Evolutionary conservation across 192 early-diverging fungal genomes (phyloP).

Genomic region (Mortierella hygrophila): DNA sequence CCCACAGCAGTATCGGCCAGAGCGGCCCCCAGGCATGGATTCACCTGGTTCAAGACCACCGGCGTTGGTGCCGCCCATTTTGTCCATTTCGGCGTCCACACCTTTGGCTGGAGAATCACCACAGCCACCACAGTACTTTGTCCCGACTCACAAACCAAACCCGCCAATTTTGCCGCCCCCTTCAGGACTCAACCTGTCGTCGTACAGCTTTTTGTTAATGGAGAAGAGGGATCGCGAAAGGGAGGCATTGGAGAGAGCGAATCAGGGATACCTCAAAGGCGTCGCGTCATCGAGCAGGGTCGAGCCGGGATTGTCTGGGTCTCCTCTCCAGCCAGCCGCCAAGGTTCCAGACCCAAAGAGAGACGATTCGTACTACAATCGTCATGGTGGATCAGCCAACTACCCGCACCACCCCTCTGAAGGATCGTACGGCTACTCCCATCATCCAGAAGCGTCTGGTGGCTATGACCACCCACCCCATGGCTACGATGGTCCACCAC

Average conservation of each 20-base stretch:
- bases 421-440: constrained; percentile 4
- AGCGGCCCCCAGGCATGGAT: background rate
- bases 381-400: background rate
- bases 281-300: constrained; percentile 11
- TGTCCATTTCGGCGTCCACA: constrained; percentile 48
- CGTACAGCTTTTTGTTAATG: constrained; percentile 51
- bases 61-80: constrained; percentile 25
- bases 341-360: constrained; percentile 29
- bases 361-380: constrained; percentile 8
- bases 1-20: background rate
- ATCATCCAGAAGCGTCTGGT: constrained; percentile 4
- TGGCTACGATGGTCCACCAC: constrained; percentile 13
- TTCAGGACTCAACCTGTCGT: constrained; percentile 47
- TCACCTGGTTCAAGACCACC: background rate
- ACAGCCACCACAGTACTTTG: constrained; percentile 49
- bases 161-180: constrained; percentile 34
- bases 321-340: constrained; percentile 10
- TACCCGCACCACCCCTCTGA: background rate
- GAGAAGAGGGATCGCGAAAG: constrained; percentile 54
- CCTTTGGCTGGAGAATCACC: constrained; percentile 37
- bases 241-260: constrained; percentile 48
- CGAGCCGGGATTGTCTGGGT: constrained; percentile 10
- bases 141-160: constrained; percentile 29
- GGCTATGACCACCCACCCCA: constrained; percentile 8
- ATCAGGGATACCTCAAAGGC: constrained; percentile 30